Base-by-base conservation (phyloP, 768 basidiomycete genomes). In the Russula sp. region DNA sequence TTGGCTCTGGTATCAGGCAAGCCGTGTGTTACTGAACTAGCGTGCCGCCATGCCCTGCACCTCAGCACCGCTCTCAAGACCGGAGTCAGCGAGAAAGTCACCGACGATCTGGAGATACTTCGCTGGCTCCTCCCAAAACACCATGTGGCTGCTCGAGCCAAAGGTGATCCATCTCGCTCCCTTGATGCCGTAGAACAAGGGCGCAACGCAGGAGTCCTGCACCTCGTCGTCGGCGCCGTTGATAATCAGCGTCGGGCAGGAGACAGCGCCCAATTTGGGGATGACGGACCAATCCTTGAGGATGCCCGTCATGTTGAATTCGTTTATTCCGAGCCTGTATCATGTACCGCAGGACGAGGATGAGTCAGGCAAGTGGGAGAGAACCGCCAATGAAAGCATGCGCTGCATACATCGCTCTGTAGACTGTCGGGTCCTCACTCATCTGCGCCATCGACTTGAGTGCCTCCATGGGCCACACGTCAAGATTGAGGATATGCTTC, bases 351-450 rank as follows among this genome's bases (percentile, higher is more conserved):
- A 10, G 11, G 25, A 22, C 29, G 18, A 3, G 25, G 36, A 38
- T 25, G 35, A 49, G 39, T 11, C 36, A 5, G n/a, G 43, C 25
- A 8, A 32, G 45, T 13, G 3, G 8, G 22, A 29, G 25, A 29
- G 25, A 29, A 3, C 25, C 25, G 25, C 25, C 25, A 29, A 46
- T 11, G 4, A 1, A 47, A 47, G 16, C 14, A 6, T 5, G 11
- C 25, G 13, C 8, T 20, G 60, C 73, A 38, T 58, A 75, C 76
- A 75, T 75, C 9, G 72, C 71, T 13, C 66, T 56, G 58, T 73
- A 73, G 3, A 76, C 75, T 2, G 76, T 78, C 6, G 73, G 68
- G 63, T 78, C 76, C 34, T 72, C 66, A 22, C 66, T 65, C 34
- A 73, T 61, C 58, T 67, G 65, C 6, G 11, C 66, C 41, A 75